phyloP scores from a whole-genome alignment of 257 asterid species.

The Gynochthodes officinalis region DNA sequence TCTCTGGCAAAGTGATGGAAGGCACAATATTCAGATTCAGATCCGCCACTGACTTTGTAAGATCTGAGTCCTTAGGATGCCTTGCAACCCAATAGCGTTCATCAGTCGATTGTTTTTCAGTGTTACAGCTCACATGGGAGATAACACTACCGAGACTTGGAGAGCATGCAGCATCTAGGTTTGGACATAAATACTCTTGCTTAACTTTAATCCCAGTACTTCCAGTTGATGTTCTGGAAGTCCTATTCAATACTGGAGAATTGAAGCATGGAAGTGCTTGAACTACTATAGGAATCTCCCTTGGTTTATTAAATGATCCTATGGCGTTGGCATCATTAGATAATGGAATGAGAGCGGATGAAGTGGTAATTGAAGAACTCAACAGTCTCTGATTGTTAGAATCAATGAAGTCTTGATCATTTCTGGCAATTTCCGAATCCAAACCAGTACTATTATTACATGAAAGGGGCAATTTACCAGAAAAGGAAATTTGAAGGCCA shows the following conservation, averaged over 20 bases:
- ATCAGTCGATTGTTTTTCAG: slow-evolving; percentile 9
- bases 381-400: slow-evolving; percentile 1
- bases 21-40: slow-evolving; percentile 52
- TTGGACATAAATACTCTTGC: not conserved
- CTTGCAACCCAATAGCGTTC: slow-evolving; percentile 16
- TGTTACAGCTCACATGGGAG: slow-evolving; percentile 6
- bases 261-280: slow-evolving; percentile 38
- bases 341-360: not conserved
- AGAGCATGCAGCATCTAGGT: not conserved
- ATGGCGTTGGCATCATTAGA: slow-evolving; percentile 15
- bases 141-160: slow-evolving; percentile 14
- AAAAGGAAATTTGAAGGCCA: slow-evolving; percentile 12
- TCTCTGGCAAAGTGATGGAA: slow-evolving; percentile 15
- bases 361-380: not conserved
- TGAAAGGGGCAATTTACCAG: not conserved
- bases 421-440: slow-evolving; percentile 10
- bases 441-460: slow-evolving; percentile 18
- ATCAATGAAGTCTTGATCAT: slow-evolving; percentile 1
- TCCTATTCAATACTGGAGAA: not conserved
- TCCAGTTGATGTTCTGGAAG: slow-evolving; percentile 1
- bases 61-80: slow-evolving; percentile 23
- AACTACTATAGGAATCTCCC: slow-evolving; percentile 21
- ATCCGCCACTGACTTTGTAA: slow-evolving; percentile 18
- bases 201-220: not conserved
- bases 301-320: slow-evolving; percentile 7